phyloP scores from a whole-genome alignment of 345 rosid genomes.

The Brassica cretica region DNA sequence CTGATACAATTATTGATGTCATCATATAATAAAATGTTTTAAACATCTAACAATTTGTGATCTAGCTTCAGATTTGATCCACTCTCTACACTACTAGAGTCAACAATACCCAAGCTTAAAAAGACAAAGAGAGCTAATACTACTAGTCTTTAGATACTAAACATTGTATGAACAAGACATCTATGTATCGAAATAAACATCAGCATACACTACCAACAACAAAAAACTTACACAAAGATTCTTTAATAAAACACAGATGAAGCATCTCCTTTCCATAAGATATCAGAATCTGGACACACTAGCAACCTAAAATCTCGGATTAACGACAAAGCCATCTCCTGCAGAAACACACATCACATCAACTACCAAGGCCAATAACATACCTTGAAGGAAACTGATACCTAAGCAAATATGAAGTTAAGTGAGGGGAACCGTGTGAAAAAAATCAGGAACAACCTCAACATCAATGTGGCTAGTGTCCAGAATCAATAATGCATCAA shows the following conservation, averaged over 20 bases:
- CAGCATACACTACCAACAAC: background rate
- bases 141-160: background rate
- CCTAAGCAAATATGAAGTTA: background rate
- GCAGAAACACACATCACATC: background rate
- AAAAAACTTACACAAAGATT: constrained; percentile 78
- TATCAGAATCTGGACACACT: constrained; percentile 67
- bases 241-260: constrained; percentile 80
- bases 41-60: too few species aligned
- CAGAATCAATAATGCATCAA: background rate
- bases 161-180: background rate
- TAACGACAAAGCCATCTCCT: background rate
- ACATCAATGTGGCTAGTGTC: background rate
- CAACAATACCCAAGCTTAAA: background rate
- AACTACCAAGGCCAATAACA: background rate
- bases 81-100: background rate
- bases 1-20: too few species aligned
- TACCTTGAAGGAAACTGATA: background rate
- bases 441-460: background rate
- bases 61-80: background rate
- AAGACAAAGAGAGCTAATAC: background rate
- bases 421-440: background rate
- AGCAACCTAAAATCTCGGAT: background rate
- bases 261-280: constrained; percentile 94
- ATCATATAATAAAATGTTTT: too few species aligned
- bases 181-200: background rate